These are phyloP conservation scores for Pichia sp. DNA, from an alignment of 1,139 yeast species.

Conservation along the genomic window DNA sequence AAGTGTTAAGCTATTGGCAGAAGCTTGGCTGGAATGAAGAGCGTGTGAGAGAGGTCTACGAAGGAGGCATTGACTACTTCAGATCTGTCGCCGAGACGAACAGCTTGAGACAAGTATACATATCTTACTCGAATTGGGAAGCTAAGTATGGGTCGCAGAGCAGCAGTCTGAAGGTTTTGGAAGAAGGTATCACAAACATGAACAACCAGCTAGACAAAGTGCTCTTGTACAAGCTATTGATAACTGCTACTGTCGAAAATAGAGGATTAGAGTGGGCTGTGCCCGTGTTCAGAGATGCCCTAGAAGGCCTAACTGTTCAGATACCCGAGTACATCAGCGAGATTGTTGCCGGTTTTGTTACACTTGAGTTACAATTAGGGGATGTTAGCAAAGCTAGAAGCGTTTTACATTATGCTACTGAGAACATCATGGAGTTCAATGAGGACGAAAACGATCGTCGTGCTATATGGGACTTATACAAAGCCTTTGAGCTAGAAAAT, in stretches of 20 bases:
- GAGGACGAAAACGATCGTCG: conserved; percentile 13
- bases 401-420: conserved; percentile 44
- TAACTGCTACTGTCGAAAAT: conserved; percentile 18
- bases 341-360: conserved; percentile 27
- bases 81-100: conserved; percentile 24
- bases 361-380: conserved; percentile 37
- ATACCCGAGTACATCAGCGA: conserved; percentile 21
- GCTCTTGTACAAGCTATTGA: conserved; percentile 28
- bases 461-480: conserved; percentile 46
- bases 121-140: conserved; percentile 60
- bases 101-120: conserved; percentile 36
- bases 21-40: conserved; percentile 37
- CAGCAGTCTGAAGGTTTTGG: conserved; percentile 37
- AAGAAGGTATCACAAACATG: conserved; percentile 31
- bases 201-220: conserved; percentile 25
- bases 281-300: conserved; percentile 35
- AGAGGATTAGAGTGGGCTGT: conserved; percentile 21
- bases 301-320: conserved; percentile 33
- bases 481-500: conserved; percentile 57
- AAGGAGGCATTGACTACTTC: conserved; percentile 41
- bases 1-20: conserved; percentile 32
- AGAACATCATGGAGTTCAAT: conserved; percentile 29
- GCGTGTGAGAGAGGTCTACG: conserved; percentile 67
- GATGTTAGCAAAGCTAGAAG: conserved; percentile 57
- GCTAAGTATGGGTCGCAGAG: conserved; percentile 39